Evolutionary conservation across 352 stramenopile species (phyloP).

Genomic region (Peronospora tabacina): DNA sequence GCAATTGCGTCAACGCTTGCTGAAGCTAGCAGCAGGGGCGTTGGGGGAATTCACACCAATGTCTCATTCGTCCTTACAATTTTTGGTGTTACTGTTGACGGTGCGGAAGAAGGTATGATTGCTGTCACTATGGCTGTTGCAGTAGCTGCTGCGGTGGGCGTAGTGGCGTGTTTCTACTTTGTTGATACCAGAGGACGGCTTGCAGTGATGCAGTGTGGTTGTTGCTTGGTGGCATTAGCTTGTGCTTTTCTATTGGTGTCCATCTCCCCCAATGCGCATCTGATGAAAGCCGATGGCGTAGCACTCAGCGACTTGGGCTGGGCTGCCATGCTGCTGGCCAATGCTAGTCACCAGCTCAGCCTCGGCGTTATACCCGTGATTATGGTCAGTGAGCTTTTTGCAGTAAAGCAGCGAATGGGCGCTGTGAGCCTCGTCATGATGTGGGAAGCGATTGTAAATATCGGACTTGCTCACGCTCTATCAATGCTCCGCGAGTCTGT

Average conservation of each 20-base stretch:
- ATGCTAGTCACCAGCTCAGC: conserved; percentile 56
- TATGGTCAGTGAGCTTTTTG: conserved; percentile 63
- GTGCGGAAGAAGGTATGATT: conserved; percentile 46
- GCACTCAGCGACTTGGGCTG: conserved; percentile 48
- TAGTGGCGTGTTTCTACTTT: conserved; percentile 47
- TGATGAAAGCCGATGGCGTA: conserved; percentile 13
- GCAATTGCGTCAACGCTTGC: conserved; percentile 37
- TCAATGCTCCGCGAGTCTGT: conserved; percentile 33
- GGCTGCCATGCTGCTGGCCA: conserved; percentile 54
- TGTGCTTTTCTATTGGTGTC: conserved; percentile 46
- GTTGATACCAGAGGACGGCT: conserved; percentile 59
- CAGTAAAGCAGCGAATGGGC: conserved; percentile 49
- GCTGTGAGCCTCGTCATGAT: conserved; percentile 67
- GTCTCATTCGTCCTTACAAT: conserved; percentile 50
- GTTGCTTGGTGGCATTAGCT: conserved; percentile 40
- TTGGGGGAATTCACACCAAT: conserved; percentile 16
- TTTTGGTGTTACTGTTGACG: conserved; percentile 49
- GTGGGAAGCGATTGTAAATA: conserved; percentile 38
- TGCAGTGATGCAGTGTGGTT: conserved; percentile 45
- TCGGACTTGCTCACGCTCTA: conserved; percentile 33
- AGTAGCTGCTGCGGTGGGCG: conserved; percentile 39
- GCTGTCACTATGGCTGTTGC: conserved; percentile 34
- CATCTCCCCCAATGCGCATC: conserved; percentile 28
- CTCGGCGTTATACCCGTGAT: conserved; percentile 53
- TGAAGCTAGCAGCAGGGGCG: conserved; percentile 18